Evolutionary conservation across 805 yeast genomes (phyloP), one percentile per base, ranked within the genome.

Genomic region (Candida schatavii): DNA sequence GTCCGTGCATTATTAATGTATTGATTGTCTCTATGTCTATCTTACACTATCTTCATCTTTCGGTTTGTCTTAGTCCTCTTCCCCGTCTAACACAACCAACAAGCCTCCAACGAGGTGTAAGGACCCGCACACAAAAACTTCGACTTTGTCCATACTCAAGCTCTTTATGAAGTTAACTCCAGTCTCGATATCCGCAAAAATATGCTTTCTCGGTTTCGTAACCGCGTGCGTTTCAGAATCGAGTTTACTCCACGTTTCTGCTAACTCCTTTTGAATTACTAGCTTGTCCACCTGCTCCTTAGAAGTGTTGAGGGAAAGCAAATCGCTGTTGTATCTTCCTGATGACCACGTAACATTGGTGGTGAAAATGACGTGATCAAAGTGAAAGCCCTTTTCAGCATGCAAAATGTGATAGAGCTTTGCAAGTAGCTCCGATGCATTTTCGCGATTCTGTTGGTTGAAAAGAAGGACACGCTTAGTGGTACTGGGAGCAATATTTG

Each of bases 31-130:
- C n/a, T n/a, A n/a, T n/a, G n/a, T n/a, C n/a, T n/a, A n/a, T n/a
- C n/a, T n/a, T n/a, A n/a, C n/a, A n/a, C n/a, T n/a, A n/a, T n/a
- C n/a, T n/a, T n/a, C n/a, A n/a, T n/a, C n/a, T n/a, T n/a, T n/a
- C n/a, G n/a, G n/a, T n/a, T n/a, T n/a, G n/a, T 18, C 19, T 44
- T 52, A 61, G 38, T 61, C 62, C 42, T 46, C 61, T 36, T 63
- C 62, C 20, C 62, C 61, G 41, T 91, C 97, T 33, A 88, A 65
- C 4, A 90, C 97, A 2, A 88, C 89, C 29, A 93, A 64, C 43
- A 93, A 77, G 0, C 98, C 99, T 14, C 99, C 99, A 9, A 93
- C 96, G 43, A 95, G 69, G 59, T 91, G 97, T 49, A 93, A 70
- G 4, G 97, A 89, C 1, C 99, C 99, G 45, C 95, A 85, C 0